Evolutionary conservation across 176 grass and related monocot species (phyloP).

Genomic region (Bromus sterilis): DNA sequence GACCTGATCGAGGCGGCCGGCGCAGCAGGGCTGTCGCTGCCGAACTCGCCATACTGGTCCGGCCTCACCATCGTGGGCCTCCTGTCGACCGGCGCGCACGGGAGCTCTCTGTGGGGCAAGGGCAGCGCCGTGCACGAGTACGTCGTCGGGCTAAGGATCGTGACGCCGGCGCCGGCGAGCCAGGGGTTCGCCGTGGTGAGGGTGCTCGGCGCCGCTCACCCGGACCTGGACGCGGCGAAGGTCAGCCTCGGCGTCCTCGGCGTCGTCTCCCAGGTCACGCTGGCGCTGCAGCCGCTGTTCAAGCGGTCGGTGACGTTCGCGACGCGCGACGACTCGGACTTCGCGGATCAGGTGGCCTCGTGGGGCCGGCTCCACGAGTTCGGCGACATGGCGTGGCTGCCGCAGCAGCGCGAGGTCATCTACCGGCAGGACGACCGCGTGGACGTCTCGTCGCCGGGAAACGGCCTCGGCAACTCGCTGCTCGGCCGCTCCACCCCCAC

Average conservation of each 20-base stretch:
- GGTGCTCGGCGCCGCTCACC: slow-evolving; percentile 14
- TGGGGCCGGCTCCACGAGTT: not conserved
- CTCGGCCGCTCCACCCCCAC: not conserved
- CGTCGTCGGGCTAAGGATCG: not conserved
- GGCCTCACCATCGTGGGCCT: slow-evolving; percentile 48
- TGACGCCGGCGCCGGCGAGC: not conserved
- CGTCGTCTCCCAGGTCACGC: not conserved
- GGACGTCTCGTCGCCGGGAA: not conserved
- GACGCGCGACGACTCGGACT: not conserved
- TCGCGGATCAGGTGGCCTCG: not conserved
- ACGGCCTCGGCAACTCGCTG: not conserved
- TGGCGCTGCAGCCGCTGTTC: not conserved
- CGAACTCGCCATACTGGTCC: slow-evolving; percentile 45
- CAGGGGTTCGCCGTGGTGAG: not conserved
- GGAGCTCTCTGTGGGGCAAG: not conserved
- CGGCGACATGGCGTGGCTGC: slow-evolving; percentile 8
- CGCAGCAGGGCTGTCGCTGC: slow-evolving; percentile 27
- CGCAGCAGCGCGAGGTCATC: not conserved
- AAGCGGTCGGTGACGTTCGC: not conserved
- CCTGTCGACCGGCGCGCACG: slow-evolving; percentile 32
- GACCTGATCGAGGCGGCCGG: slow-evolving; percentile 38
- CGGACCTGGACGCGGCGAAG: slow-evolving; percentile 49
- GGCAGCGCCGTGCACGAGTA: not conserved
- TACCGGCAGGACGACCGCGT: slow-evolving; percentile 21
- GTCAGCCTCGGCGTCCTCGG: slow-evolving; percentile 24